Evolutionary conservation across 2,329 filamentous ascomycete genomes (phyloP).

Genomic region (Colletotrichum incanum): DNA sequence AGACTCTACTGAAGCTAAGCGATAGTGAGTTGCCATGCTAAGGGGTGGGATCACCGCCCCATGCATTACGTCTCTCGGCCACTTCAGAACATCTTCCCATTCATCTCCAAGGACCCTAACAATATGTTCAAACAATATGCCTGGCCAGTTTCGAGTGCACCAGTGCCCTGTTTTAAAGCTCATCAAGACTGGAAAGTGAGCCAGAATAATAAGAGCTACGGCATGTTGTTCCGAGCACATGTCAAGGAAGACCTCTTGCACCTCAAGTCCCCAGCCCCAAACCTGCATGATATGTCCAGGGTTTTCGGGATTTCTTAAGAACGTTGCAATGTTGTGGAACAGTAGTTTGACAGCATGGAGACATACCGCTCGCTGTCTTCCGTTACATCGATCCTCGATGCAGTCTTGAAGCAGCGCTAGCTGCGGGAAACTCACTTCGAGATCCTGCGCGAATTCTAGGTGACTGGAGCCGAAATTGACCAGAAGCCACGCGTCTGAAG

Average conservation of each 20-base stretch:
- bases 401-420: not conserved
- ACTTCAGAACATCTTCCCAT: not conserved
- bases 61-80: not conserved
- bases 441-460: not conserved
- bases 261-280: not conserved
- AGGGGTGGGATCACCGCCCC: not conserved
- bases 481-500: not conserved
- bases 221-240: not conserved
- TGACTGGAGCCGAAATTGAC: not conserved
- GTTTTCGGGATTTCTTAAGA: not conserved
- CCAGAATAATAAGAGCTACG: not conserved
- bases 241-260: not conserved
- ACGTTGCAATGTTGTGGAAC: not conserved
- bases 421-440: not conserved
- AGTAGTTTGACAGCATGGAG: not conserved
- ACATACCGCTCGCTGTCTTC: not conserved
- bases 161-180: not conserved
- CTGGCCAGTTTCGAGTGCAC: not conserved
- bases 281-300: not conserved
- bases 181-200: not conserved
- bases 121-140: not conserved
- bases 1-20: not conserved
- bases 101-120: not conserved
- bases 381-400: not conserved
- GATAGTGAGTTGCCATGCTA: not conserved